Percentiles rank a stretch among this genome's conserved stretches.
phyloP scores from a whole-genome alignment of 2,329 filamentous ascomycete genomes.

The Magnaporthiopsis incrustans region DNA sequence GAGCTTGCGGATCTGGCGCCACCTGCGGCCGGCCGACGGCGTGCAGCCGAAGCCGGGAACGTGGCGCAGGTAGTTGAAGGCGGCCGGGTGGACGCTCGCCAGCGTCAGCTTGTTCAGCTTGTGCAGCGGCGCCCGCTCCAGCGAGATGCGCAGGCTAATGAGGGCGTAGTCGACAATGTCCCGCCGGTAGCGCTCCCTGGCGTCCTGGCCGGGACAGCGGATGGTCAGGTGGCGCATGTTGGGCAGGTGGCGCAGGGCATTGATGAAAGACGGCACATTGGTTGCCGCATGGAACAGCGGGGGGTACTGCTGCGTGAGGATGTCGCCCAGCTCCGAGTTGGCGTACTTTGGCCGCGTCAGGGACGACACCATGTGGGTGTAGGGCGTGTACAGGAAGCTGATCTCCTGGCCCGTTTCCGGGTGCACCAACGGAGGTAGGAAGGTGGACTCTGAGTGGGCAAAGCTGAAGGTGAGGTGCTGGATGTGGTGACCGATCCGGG shows the following conservation, averaged over 20 bases:
- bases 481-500: conserved; percentile 70
- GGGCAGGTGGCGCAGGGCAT: conserved; percentile 59
- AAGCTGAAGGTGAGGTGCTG: conserved; percentile 71
- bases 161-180: conserved; percentile 82
- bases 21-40: conserved; percentile 62
- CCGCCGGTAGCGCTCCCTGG: conserved; percentile 62
- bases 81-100: conserved; percentile 64
- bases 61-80: conserved; percentile 70
- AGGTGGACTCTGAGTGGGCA: conserved; percentile 64
- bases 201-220: conserved; percentile 65
- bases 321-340: conserved; percentile 68
- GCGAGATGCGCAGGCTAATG: conserved; percentile 74
- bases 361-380: conserved; percentile 55
- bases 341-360: conserved; percentile 69
- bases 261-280: conserved; percentile 77
- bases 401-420: conserved; percentile 69
- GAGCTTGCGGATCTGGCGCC: conserved; percentile 70
- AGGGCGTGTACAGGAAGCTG: conserved; percentile 73
- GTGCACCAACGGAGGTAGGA: conserved; percentile 77
- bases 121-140: conserved; percentile 63
- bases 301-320: conserved; percentile 79
- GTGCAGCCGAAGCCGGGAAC: conserved; percentile 65
- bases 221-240: conserved; percentile 69
- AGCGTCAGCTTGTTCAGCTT: conserved; percentile 64
- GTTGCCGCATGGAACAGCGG: conserved; percentile 84